phyloP scores from a whole-genome alignment of 148 eudicot genomes.

The Camellia japonica region DNA sequence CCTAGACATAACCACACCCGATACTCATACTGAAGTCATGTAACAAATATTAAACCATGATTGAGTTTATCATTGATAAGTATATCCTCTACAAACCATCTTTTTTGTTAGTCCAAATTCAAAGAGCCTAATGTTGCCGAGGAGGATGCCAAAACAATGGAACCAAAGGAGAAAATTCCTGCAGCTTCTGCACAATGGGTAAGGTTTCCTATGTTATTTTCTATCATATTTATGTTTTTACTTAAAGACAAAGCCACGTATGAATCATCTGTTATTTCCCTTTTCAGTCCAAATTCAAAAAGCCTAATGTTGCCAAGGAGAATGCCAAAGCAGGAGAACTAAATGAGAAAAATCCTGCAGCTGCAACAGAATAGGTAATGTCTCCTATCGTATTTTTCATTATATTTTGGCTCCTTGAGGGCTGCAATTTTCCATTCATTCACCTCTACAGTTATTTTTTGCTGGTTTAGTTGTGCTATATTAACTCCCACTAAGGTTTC shows the following conservation, averaged over 20 bases:
- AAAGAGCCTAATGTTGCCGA: no score
- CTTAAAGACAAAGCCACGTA: neutral
- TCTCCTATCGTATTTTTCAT: neutral
- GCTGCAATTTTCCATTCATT: neutral
- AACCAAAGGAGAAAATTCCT: no score
- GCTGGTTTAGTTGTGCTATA: no score
- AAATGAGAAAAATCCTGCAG: slow-evolving; percentile 6
- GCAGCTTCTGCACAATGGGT: neutral
- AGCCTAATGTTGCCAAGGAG: slow-evolving; percentile 6
- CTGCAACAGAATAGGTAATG: slow-evolving; percentile 9
- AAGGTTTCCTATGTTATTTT: neutral
- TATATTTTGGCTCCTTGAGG: neutral
- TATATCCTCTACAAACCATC: no score
- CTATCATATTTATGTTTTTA: neutral
- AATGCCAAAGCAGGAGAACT: neutral
- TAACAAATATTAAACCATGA: no score
- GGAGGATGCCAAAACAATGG: no score
- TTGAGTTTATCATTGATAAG: no score
- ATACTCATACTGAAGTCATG: no score
- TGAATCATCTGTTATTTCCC: neutral
- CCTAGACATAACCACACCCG: no score
- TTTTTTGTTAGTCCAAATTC: no score
- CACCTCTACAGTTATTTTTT: neutral
- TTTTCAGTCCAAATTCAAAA: neutral
- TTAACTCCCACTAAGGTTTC: no score